Conservation (phyloP, 192 early-diverging fungal genomes). For the Rhizoclosmatium globosum region DNA sequence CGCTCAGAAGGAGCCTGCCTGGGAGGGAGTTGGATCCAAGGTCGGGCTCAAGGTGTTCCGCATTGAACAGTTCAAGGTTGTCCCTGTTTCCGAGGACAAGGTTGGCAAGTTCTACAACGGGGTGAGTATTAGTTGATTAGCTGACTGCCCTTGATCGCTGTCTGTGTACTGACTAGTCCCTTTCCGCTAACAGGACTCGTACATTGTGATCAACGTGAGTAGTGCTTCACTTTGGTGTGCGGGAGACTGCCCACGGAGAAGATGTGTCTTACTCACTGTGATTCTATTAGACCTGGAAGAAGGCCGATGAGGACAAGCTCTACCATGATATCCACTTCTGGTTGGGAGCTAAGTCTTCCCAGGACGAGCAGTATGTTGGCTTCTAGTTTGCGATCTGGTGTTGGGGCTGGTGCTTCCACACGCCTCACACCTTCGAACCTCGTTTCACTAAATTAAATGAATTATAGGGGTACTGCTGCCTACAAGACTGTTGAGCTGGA, state of each 20-base stretch:
- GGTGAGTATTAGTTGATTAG: not conserved
- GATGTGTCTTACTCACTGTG: not conserved
- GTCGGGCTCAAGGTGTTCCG: constrained; percentile 79
- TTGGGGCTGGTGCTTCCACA: not conserved
- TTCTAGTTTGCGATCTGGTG: not conserved
- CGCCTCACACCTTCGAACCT: constrained; percentile 2
- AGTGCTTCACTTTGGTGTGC: not conserved
- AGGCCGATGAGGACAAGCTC: constrained; percentile 63
- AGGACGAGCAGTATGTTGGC: constrained; percentile 50
- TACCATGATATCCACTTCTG: constrained; percentile 87
- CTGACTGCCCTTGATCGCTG: too few relatives aligned
- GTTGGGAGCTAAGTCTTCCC: constrained; percentile 78
- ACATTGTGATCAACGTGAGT: constrained; percentile 78
- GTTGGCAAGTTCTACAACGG: constrained; percentile 77
- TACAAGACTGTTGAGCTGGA: constrained; percentile 80
- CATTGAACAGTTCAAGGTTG: constrained; percentile 79
- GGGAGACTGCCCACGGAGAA: not conserved
- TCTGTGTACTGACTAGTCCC: constrained; percentile 13
- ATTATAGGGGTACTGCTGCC: constrained; percentile 72
- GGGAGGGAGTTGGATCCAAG: constrained; percentile 59
- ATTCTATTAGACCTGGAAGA: constrained; percentile 63
- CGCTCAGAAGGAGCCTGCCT: constrained; percentile 65
- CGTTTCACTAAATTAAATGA: not conserved
- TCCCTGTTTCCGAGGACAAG: constrained; percentile 64
- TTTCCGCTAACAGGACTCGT: constrained; percentile 53